Evolutionary conservation across 805 yeast species (phyloP).

Genomic region (Nakazawaea molendinolei): DNA sequence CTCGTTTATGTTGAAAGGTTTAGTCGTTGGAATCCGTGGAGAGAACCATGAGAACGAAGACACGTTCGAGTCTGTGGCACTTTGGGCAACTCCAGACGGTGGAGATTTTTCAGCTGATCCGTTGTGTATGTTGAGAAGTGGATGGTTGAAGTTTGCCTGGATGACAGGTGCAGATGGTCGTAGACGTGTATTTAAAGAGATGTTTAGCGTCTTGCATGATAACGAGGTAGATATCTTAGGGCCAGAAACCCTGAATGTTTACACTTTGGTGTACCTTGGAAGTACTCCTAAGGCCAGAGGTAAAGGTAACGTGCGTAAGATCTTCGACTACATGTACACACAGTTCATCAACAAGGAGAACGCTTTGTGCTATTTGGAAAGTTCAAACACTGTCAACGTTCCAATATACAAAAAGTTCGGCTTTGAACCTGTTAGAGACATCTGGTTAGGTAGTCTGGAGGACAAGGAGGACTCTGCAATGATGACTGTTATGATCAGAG

Average conservation of each 20-base stretch:
- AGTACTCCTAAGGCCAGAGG: slow-evolving; percentile 41
- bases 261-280: slow-evolving; percentile 28
- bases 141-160: slow-evolving; percentile 46
- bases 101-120: slow-evolving; percentile 31
- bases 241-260: slow-evolving; percentile 31
- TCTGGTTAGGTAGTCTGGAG: slow-evolving; percentile 29
- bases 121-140: slow-evolving; percentile 42
- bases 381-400: slow-evolving; percentile 37
- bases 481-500: slow-evolving; percentile 34
- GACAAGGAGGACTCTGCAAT: slow-evolving; percentile 24
- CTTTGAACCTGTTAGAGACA: slow-evolving; percentile 41
- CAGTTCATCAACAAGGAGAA: slow-evolving; percentile 36
- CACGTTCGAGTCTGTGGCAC: slow-evolving; percentile 45
- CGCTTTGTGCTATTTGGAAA: slow-evolving; percentile 42
- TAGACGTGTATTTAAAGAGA: slow-evolving; percentile 38
- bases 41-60: slow-evolving; percentile 24
- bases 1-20: slow-evolving; percentile 43
- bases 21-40: slow-evolving; percentile 45
- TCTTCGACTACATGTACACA: slow-evolving; percentile 42
- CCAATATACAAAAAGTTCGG: slow-evolving; percentile 50
- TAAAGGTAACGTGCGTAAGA: slow-evolving; percentile 45
- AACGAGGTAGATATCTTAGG: slow-evolving; percentile 36
- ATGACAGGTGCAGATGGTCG: slow-evolving; percentile 41
- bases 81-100: slow-evolving; percentile 44
- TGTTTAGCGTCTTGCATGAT: slow-evolving; percentile 47